Evolutionary conservation across 1,284 basidiomycete species (phyloP).

Genomic region (Moesziomyces globuligerus): DNA sequence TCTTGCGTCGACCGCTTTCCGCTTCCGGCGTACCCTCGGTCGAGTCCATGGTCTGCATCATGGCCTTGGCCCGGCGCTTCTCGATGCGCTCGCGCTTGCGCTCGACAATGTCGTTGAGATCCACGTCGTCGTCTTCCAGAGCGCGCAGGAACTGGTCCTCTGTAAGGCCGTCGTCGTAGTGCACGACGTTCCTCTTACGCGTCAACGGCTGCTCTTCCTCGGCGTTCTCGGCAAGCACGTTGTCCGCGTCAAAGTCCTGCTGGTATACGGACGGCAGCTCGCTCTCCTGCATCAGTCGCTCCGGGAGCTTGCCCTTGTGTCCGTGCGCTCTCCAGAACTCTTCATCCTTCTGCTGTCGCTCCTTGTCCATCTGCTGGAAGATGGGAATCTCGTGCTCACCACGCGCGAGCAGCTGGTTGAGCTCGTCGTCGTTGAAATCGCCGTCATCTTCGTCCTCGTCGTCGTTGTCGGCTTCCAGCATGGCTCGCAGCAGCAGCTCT

Average conservation of each 20-base stretch:
- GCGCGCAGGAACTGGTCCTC: conserved; percentile 85
- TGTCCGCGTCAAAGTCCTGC: conserved; percentile 71
- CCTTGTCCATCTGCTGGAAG: conserved; percentile 86
- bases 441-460: conserved; percentile 72
- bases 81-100: conserved; percentile 66
- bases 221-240: conserved; percentile 40
- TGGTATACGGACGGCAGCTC: conserved; percentile 95
- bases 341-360: conserved; percentile 79
- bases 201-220: conserved; percentile 76
- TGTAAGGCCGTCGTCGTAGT: conserved; percentile 91
- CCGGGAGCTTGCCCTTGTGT: conserved; percentile 74
- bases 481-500: conserved; percentile 86
- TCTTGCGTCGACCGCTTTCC: conserved; percentile 39
- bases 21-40: conserved; percentile 55
- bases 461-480: conserved; percentile 67
- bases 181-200: conserved; percentile 85
- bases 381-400: conserved; percentile 80
- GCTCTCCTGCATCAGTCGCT: conserved; percentile 82
- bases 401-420: conserved; percentile 92
- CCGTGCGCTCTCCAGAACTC: conserved; percentile 80
- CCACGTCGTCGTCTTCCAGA: conserved; percentile 83
- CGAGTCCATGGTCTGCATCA: conserved; percentile 43
- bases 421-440: conserved; percentile 95
- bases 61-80: conserved; percentile 58
- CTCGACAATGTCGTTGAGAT: conserved; percentile 71